phyloP scores from a whole-genome alignment of 441 rosid species.

The Bruguiera hainesii region DNA sequence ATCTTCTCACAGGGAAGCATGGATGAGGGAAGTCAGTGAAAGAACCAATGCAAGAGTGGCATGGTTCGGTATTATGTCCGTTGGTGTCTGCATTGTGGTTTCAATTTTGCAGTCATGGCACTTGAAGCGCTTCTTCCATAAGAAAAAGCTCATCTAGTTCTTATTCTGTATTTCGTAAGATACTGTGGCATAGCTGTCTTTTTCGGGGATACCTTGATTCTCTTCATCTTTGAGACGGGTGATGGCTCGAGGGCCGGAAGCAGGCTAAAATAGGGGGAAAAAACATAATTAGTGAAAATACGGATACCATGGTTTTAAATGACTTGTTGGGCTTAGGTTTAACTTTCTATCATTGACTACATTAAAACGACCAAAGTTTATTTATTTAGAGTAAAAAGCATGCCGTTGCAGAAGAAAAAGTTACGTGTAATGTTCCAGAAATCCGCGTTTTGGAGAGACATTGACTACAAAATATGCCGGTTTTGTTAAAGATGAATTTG shows the following conservation, averaged over 20 bases:
- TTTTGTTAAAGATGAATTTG: too few relatives aligned
- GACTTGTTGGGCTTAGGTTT: too few relatives aligned
- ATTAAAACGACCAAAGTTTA: too few relatives aligned
- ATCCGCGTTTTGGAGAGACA: too few relatives aligned
- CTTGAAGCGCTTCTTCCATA: slow-evolving; percentile 56
- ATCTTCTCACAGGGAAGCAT: slow-evolving; percentile 57
- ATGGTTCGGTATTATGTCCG: slow-evolving; percentile 77
- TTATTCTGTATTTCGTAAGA: not conserved
- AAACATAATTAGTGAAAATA: too few relatives aligned
- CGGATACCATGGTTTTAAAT: too few relatives aligned
- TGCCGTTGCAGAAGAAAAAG: too few relatives aligned
- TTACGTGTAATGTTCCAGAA: too few relatives aligned
- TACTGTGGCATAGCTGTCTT: not conserved
- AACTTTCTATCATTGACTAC: too few relatives aligned
- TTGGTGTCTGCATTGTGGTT: slow-evolving; percentile 60
- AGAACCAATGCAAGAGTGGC: slow-evolving; percentile 73
- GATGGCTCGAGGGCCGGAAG: not conserved
- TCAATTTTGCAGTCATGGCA: slow-evolving; percentile 62
- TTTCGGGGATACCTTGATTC: not conserved
- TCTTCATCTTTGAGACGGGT: not conserved
- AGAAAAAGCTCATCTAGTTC: slow-evolving; percentile 76
- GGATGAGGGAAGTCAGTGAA: slow-evolving; percentile 83
- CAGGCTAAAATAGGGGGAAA: too few relatives aligned
- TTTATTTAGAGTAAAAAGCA: too few relatives aligned
- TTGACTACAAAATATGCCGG: too few relatives aligned